Evolutionary conservation across 1,139 yeast genomes (phyloP).

Genomic region (Magnusiomyces tetraspermus): DNA sequence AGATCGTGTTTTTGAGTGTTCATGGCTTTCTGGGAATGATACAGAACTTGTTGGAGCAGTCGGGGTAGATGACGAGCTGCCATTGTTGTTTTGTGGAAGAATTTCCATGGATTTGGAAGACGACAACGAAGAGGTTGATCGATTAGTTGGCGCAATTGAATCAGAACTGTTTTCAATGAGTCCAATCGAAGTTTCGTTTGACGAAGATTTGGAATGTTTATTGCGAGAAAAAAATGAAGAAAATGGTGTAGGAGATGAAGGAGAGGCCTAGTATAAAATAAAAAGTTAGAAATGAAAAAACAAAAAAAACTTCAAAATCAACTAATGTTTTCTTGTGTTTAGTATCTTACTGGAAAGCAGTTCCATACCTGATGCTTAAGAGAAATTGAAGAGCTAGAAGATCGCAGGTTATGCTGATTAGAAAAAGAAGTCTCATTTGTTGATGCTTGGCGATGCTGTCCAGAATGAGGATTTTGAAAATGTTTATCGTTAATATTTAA

Average conservation of each 20-base stretch:
- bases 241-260: conserved; percentile 37
- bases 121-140: not conserved
- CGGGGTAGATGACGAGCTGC: not conserved
- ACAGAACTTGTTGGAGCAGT: not conserved
- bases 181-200: conserved; percentile 42
- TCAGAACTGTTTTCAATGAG: not conserved
- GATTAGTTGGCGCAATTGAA: not conserved
- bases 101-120: not conserved
- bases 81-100: not conserved
- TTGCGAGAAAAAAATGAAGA: conserved; percentile 44
- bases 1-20: not conserved
- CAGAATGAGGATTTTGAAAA: not conserved
- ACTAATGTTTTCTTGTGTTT: not conserved
- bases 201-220: conserved; percentile 47
- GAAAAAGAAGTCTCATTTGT: not conserved
- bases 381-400: not conserved
- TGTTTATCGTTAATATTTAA: not conserved
- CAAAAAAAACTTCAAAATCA: not conserved
- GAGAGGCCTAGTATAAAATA: conserved; percentile 27
- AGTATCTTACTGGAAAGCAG: not conserved
- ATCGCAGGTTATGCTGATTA: not conserved
- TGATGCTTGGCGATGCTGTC: not conserved
- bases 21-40: not conserved
- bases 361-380: not conserved
- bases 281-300: not conserved